Percentiles rank a stretch among this genome's conserved stretches.
Evolutionary conservation across 225 moss, liverwort and hornwort genomes (phyloP).

Genomic region (Sphagnum tenellum): DNA sequence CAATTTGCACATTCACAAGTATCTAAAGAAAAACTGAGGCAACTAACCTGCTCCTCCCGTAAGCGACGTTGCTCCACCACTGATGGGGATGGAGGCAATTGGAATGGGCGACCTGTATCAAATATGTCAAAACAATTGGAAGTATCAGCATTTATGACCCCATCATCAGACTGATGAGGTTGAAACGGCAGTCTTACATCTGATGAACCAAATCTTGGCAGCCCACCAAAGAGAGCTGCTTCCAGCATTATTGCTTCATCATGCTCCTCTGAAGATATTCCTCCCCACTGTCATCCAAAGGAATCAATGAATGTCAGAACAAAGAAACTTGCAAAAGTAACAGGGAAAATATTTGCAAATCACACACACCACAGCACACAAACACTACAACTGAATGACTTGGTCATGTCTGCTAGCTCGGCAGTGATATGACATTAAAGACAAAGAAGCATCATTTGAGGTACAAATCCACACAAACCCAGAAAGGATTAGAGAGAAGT

Average conservation of each 20-base stretch:
- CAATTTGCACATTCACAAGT: too few species aligned
- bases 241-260: constrained; percentile 65
- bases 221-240: constrained; percentile 51
- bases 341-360: neutral
- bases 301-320: neutral
- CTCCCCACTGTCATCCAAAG: constrained; percentile 41
- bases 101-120: constrained; percentile 19
- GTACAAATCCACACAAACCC: too few species aligned
- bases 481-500: too few species aligned
- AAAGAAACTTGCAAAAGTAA: neutral
- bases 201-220: constrained; percentile 22
- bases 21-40: too few species aligned
- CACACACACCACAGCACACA: too few species aligned
- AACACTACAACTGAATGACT: too few species aligned
- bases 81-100: constrained; percentile 48
- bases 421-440: too few species aligned
- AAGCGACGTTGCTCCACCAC: constrained; percentile 52
- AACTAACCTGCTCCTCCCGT: constrained; percentile 47
- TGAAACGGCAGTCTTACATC: constrained; percentile 34
- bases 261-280: constrained; percentile 61
- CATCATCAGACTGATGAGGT: constrained; percentile 23
- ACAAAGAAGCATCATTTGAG: too few species aligned
- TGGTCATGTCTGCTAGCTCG: too few species aligned
- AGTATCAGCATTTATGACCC: constrained; percentile 25
- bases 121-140: neutral